Evolutionary conservation across 495 filamentous ascomycete genomes (phyloP).

Genomic region (Xylaria acuta): DNA sequence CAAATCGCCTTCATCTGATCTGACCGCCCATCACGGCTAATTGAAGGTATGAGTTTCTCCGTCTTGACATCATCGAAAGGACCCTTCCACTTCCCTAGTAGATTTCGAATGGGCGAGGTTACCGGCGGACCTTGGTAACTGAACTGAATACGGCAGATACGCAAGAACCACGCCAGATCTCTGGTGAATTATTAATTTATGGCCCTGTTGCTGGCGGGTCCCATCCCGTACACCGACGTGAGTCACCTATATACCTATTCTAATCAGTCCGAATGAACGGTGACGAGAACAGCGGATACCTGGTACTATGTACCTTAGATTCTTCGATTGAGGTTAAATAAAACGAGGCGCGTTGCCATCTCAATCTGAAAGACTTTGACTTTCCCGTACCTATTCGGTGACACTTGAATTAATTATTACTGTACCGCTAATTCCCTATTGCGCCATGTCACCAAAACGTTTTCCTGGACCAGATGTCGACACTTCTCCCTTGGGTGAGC

Average conservation of each 20-base stretch:
- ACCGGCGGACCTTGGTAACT: neutral
- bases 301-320: neutral
- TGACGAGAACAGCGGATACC: neutral
- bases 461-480: slow-evolving; percentile 34
- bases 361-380: neutral
- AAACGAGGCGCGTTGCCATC: neutral
- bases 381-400: neutral
- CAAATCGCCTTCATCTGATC: neutral
- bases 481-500: slow-evolving; percentile 59
- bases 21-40: neutral
- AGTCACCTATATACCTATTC: neutral
- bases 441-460: slow-evolving; percentile 23
- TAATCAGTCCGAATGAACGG: neutral
- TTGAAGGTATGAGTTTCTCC: neutral
- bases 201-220: neutral
- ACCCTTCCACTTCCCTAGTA: neutral
- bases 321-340: neutral
- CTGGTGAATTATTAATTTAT: neutral
- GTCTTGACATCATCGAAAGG: neutral
- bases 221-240: neutral
- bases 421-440: neutral
- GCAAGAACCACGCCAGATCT: neutral
- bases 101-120: neutral
- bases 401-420: neutral
- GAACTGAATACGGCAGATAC: neutral